Conservation (phyloP, 2,329 filamentous ascomycete genomes). For the Coniochaeta sp. region DNA sequence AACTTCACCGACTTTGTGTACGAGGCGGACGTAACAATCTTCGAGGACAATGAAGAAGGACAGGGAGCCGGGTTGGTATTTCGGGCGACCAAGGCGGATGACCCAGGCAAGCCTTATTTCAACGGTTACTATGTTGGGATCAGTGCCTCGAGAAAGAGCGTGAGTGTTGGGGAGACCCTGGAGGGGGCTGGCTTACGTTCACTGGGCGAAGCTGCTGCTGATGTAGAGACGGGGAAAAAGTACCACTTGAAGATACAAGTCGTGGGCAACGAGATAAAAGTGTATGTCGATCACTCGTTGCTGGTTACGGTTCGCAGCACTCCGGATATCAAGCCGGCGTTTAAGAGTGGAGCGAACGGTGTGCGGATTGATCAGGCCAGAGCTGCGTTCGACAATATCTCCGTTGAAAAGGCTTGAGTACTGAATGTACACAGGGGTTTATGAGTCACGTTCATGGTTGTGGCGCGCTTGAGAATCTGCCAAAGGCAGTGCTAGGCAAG, state of each 20-base stretch:
- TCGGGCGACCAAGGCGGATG: slow-evolving; percentile 16
- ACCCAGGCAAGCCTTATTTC: slow-evolving; percentile 13
- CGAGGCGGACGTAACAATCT: slow-evolving; percentile 19
- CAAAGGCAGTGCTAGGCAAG: too few relatives aligned
- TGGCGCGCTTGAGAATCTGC: background rate
- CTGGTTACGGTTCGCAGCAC: slow-evolving; percentile 15
- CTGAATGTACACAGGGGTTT: background rate
- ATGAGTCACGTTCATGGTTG: background rate
- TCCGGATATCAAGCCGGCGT: slow-evolving; percentile 7
- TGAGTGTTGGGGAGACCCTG: slow-evolving; percentile 13
- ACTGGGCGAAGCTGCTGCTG: too few relatives aligned
- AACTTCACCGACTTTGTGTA: slow-evolving; percentile 25
- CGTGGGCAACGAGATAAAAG: slow-evolving; percentile 14
- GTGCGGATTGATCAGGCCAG: slow-evolving; percentile 13
- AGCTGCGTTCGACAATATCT: slow-evolving; percentile 18
- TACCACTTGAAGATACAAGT: slow-evolving; percentile 18
- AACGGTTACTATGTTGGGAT: slow-evolving; percentile 22
- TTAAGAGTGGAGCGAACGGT: slow-evolving; percentile 12
- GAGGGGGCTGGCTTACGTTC: too few relatives aligned
- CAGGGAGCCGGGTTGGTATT: slow-evolving; percentile 26
- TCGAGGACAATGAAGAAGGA: background rate
- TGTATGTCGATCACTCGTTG: slow-evolving; percentile 19
- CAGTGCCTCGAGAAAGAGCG: slow-evolving; percentile 15
- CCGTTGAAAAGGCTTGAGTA: slow-evolving; percentile 10
- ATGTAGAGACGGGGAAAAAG: slow-evolving; percentile 7